These are phyloP conservation scores for Spergularia marina DNA, from an alignment of 148 eudicot species.

Conservation along the genomic window DNA sequence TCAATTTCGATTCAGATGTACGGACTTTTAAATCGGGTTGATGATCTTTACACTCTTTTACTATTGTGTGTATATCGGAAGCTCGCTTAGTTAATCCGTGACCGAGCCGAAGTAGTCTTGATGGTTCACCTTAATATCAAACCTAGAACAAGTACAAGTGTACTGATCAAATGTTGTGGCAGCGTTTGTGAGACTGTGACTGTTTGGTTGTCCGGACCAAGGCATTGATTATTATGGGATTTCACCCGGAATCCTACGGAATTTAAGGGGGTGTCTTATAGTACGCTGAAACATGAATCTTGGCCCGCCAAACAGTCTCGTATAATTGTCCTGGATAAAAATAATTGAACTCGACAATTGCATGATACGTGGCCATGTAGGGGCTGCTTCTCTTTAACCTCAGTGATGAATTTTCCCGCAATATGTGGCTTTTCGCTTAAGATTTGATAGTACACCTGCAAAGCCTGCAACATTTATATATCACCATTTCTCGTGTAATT, in stretches of 20 bases:
- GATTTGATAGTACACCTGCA: neutral
- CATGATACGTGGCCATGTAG: neutral
- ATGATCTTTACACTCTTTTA: too few species aligned
- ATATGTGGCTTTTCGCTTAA: neutral
- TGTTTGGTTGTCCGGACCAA: neutral
- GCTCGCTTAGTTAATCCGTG: too few species aligned
- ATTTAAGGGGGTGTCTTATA: neutral
- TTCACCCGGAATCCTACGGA: neutral
- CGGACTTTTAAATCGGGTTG: too few species aligned
- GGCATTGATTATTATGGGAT: neutral
- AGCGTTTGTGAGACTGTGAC: too few species aligned
- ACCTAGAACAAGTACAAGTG: too few species aligned
- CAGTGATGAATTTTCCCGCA: neutral
- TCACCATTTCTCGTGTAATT: too few species aligned
- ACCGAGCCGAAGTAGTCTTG: too few species aligned
- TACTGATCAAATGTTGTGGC: too few species aligned
- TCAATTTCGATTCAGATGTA: too few species aligned
- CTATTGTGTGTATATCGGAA: too few species aligned
- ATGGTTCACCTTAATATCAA: too few species aligned
- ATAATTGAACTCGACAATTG: neutral
- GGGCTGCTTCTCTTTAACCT: neutral
- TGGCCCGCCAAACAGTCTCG: neutral
- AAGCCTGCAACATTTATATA: too few species aligned
- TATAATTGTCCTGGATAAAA: neutral
- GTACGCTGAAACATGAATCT: neutral